Conservation (phyloP, 2,329 filamentous ascomycete genomes). For the Akanthomyces muscarius region DNA sequence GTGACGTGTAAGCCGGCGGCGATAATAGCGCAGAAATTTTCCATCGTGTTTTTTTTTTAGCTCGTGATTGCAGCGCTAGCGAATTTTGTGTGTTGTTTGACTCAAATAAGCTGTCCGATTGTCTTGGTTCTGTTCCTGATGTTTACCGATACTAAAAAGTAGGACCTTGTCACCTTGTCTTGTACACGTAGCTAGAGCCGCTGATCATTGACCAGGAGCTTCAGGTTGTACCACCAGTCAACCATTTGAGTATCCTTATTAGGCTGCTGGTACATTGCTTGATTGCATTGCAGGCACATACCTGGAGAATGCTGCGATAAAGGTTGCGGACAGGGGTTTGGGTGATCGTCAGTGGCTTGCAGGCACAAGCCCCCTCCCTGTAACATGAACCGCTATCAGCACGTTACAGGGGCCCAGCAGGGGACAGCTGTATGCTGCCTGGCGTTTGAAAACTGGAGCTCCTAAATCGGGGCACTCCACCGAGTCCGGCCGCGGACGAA, state of each 20-base stretch:
- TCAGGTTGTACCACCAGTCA: background rate
- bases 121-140: background rate
- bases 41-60: background rate
- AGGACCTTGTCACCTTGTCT: background rate
- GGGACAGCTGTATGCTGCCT: background rate
- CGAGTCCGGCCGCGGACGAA: background rate
- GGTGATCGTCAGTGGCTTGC: constrained; percentile 5
- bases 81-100: background rate
- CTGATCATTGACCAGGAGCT: background rate
- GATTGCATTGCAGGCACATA: background rate
- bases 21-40: background rate
- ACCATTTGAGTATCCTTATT: too few species aligned
- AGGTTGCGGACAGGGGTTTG: background rate
- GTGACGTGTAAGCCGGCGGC: background rate
- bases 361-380: background rate
- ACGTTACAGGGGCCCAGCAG: too few species aligned
- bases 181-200: background rate
- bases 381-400: background rate
- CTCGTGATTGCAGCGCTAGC: background rate
- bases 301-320: background rate
- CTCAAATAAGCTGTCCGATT: background rate
- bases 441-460: background rate
- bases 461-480: background rate
- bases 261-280: background rate
- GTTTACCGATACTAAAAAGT: background rate